Evolutionary conservation across 495 filamentous ascomycete species (phyloP), one percentile per base, ranked within the genome.

Genomic region (Sordaria brevicollis): DNA sequence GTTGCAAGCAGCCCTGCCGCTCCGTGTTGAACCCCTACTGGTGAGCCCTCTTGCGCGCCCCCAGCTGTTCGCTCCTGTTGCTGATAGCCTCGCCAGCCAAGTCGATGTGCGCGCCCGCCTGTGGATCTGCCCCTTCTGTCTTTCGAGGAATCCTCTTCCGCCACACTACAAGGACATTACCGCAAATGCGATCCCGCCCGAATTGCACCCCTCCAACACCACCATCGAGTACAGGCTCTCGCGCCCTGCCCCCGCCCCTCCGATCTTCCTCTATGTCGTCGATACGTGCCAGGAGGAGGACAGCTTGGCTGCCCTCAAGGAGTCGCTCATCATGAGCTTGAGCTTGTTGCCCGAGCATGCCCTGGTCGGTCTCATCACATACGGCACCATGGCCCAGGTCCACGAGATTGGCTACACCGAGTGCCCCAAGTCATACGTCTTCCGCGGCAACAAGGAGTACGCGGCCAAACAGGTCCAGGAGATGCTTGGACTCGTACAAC

Each of bases 131-230:
- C 96, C 96, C 6, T 99, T 98, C 83, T 99, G 96, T 81, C 86
- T 98, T 19, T 93, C 93, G 81, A 89, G 96, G 78, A 99, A 99
- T 78, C 89, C 90, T 65, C 89, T 99, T 36, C 96, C 96, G 68
- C 91, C 93, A 69, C 96, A 99, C 80, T 99, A 99, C 82, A 98
- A 97, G 85, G 96, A 99, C 81, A 99, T 99, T 77, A 94, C 93
- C 31, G 87, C 92, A 75, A 94, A 93, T 80, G 89, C 91, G 68
- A 97, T 98, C 81, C 96, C 96, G 31, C 92, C 94, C 25, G 96
- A 99, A 83, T 87, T 98, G 68, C 96, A 97, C 76, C 93, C 92
- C 2, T 85, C 85, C 74, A 97, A 93, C 82, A 97, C 96, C 6
- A 98, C 96, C 3, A 97, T 99, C 79, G 96, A 99, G 80, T 99